phyloP scores from a whole-genome alignment of 1,284 basidiomycete genomes.

The Jaminaea rosea region DNA sequence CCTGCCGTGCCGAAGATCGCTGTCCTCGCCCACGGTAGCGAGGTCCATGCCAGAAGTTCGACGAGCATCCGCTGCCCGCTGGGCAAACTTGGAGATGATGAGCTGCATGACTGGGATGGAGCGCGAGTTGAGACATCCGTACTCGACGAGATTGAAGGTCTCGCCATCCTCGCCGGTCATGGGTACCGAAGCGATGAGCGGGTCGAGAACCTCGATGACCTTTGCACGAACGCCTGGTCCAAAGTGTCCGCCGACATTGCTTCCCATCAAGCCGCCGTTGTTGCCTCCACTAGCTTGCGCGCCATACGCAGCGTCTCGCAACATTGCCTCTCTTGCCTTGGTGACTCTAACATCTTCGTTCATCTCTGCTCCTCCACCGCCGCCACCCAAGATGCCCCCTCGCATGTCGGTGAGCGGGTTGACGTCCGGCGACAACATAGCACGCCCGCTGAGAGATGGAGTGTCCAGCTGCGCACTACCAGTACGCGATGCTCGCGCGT shows the following conservation, averaged over 20 bases:
- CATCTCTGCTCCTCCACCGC: neutral
- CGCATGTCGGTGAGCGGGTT: slow-evolving; percentile 3
- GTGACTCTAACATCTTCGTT: neutral
- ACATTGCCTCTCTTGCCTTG: neutral
- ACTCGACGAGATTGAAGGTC: slow-evolving; percentile 45
- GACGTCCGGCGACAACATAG: slow-evolving; percentile 25
- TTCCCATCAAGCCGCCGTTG: slow-evolving; percentile 1
- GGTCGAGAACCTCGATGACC: slow-evolving; percentile 33
- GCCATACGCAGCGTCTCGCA: neutral
- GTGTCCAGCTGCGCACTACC: slow-evolving; percentile 24
- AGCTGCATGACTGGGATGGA: slow-evolving; percentile 42
- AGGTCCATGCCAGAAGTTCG: neutral
- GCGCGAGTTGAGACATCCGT: slow-evolving; percentile 45
- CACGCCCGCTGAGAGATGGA: slow-evolving; percentile 22
- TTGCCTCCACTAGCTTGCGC: neutral
- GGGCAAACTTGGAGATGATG: slow-evolving; percentile 39
- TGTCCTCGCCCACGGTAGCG: neutral
- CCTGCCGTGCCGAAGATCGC: too few species aligned
- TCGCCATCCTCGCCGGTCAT: slow-evolving; percentile 22
- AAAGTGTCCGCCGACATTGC: slow-evolving; percentile 38
- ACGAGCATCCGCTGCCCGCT: neutral
- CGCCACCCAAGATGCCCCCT: neutral
- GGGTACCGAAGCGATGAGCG: slow-evolving; percentile 29
- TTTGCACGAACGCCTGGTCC: slow-evolving; percentile 42
- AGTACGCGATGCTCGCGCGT: slow-evolving; percentile 14